Conservation (phyloP, 306 rosid genomes). For the Begonia peltatifolia region DNA sequence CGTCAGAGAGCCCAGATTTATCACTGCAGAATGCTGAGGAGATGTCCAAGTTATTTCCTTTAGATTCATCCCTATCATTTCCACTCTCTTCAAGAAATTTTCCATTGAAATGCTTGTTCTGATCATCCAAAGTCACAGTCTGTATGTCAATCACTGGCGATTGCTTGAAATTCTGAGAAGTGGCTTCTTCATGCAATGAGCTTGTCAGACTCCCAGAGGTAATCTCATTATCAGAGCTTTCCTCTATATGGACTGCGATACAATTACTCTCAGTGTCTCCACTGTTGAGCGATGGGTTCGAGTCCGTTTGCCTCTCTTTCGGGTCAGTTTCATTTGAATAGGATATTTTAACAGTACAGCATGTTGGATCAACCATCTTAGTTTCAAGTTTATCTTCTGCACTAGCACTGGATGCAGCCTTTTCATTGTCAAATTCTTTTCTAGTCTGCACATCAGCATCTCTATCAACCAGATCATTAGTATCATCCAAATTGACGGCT, state of each 20-base stretch:
- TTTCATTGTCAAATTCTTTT: no score
- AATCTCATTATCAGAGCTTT: slow-evolving; percentile 13
- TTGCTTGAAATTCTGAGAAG: slow-evolving; percentile 10
- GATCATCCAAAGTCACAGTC: slow-evolving; percentile 18
- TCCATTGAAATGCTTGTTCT: slow-evolving; percentile 9
- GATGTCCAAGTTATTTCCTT: neutral
- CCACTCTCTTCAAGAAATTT: slow-evolving; percentile 16
- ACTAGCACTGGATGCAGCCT: slow-evolving; percentile 13
- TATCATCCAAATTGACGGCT: slow-evolving; percentile 23
- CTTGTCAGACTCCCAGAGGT: slow-evolving; percentile 25
- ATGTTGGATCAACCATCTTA: slow-evolving; percentile 60
- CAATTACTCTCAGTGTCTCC: no score
- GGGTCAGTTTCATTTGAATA: slow-evolving; percentile 25
- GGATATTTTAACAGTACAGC: slow-evolving; percentile 35
- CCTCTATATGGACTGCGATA: no score
- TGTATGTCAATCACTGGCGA: slow-evolving; percentile 23
- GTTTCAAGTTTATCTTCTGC: slow-evolving; percentile 65
- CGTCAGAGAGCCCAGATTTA: neutral
- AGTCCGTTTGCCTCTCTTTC: slow-evolving; percentile 16
- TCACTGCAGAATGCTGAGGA: no score
- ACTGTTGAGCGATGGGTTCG: no score
- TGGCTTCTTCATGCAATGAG: slow-evolving; percentile 24
- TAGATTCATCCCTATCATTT: slow-evolving; percentile 17
- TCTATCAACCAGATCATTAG: neutral
- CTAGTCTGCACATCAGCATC: no score